phyloP scores from a whole-genome alignment of 148 eudicot genomes.

The Pharnaceum exiguum region DNA sequence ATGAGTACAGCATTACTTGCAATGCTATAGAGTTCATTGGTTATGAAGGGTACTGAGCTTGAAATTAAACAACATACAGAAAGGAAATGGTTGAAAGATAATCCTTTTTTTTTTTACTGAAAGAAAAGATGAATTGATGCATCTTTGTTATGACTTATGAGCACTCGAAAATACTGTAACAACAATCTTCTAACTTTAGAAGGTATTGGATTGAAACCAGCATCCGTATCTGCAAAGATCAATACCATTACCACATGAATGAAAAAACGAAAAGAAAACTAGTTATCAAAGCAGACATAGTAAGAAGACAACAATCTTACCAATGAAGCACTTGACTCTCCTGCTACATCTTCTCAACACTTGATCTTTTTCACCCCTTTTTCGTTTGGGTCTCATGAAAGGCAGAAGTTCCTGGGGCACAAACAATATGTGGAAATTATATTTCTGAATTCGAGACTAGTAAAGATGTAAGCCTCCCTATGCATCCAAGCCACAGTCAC shows the following conservation, averaged over 20 bases:
- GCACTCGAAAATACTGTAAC: not conserved
- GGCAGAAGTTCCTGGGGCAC: constrained; percentile 50
- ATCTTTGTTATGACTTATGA: not conserved
- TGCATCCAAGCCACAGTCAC: too few relatives aligned
- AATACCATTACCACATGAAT: constrained; percentile 2
- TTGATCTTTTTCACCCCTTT: constrained; percentile 40
- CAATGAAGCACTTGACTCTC: constrained; percentile 79
- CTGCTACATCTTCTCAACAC: constrained; percentile 44
- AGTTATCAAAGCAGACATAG: not conserved
- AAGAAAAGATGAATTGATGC: too few relatives aligned
- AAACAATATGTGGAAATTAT: too few relatives aligned
- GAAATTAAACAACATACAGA: too few relatives aligned
- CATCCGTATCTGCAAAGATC: constrained; percentile 70
- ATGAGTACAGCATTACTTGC: too few relatives aligned
- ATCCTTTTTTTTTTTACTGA: too few relatives aligned
- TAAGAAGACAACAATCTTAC: constrained; percentile 28
- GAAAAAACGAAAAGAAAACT: not conserved
- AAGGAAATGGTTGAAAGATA: too few relatives aligned
- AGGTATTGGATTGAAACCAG: constrained; percentile 70
- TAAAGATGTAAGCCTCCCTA: too few relatives aligned
- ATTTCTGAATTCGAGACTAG: too few relatives aligned
- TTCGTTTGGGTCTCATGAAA: constrained; percentile 61
- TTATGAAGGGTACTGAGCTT: too few relatives aligned
- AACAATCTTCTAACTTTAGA: constrained; percentile 64
- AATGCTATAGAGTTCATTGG: too few relatives aligned